phyloP scores from a whole-genome alignment of 2,329 filamentous ascomycete genomes.

The Fusarium aywerte region DNA sequence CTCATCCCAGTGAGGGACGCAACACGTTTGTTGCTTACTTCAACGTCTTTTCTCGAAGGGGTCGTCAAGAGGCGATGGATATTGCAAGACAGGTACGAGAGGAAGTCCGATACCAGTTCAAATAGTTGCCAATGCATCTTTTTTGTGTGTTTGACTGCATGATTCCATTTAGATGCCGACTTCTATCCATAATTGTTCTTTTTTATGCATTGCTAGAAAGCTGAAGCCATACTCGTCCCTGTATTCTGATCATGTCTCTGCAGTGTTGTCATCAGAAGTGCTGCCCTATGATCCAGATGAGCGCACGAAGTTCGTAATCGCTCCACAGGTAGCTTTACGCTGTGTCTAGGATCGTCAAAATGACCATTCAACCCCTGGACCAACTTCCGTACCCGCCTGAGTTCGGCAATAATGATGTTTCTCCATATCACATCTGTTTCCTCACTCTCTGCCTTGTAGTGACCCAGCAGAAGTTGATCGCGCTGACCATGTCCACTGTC shows the following conservation, averaged over 20 bases:
- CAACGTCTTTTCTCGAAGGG: conserved; percentile 6
- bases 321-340: not conserved
- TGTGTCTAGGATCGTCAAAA: not conserved
- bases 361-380: not conserved
- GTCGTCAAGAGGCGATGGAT: conserved; percentile 9
- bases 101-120: conserved; percentile 3
- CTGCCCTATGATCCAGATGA: not conserved
- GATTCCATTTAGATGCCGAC: not conserved
- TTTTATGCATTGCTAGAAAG: not conserved
- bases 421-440: not conserved
- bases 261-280: not conserved
- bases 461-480: not conserved
- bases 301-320: not conserved
- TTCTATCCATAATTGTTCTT: not conserved
- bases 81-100: conserved; percentile 5
- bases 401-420: not conserved
- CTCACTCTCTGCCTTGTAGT: not conserved
- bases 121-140: not conserved
- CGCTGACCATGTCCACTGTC: not conserved
- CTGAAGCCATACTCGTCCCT: not conserved
- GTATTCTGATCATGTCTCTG: not conserved
- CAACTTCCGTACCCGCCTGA: not conserved
- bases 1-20: conserved; percentile 7
- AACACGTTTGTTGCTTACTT: conserved; percentile 19
- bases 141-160: not conserved